Evolutionary conservation across 73 alveolate genomes (phyloP).

Genomic region (Blepharisma japonicum): DNA sequence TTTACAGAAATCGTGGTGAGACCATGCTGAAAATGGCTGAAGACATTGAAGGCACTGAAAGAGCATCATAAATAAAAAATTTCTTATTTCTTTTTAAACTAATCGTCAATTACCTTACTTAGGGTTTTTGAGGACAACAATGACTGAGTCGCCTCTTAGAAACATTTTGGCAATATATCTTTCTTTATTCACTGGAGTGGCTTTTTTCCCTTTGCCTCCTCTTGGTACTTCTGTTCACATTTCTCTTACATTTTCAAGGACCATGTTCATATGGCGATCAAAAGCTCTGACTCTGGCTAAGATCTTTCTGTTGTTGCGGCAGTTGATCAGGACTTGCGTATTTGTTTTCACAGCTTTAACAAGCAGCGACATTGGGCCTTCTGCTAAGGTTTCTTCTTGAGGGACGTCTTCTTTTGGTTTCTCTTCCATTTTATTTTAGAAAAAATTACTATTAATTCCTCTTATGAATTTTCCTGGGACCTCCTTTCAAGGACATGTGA

Average conservation of each 20-base stretch:
- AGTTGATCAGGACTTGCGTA: slow-evolving; percentile 90
- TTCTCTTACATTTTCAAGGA: slow-evolving; percentile 67
- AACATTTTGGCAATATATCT: slow-evolving; percentile 94
- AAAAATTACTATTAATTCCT: too few relatives aligned
- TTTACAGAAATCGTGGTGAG: too few relatives aligned
- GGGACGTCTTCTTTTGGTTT: too few relatives aligned
- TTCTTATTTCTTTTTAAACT: neutral
- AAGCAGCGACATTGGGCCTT: slow-evolving; percentile 91
- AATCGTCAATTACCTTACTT: slow-evolving; percentile 44
- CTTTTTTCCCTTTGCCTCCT: slow-evolving; percentile 89
- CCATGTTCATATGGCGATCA: slow-evolving; percentile 98
- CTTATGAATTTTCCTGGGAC: too few relatives aligned
- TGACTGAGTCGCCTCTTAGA: slow-evolving; percentile 97
- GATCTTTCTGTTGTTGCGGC: slow-evolving; percentile 96
- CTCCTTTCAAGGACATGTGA: neutral
- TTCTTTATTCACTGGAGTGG: slow-evolving; percentile 93
- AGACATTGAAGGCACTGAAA: neutral
- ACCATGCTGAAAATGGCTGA: neutral
- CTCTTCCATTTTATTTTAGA: too few relatives aligned
- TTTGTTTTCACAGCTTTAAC: slow-evolving; percentile 93
- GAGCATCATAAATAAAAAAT: neutral
- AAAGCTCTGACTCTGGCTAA: slow-evolving; percentile 97
- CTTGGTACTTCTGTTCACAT: slow-evolving; percentile 44
- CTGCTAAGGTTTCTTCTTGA: slow-evolving; percentile 39
- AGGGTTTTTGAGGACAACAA: slow-evolving; percentile 83